phyloP scores from a whole-genome alignment of 768 basidiomycete species.

The Sarcomyxa edulis region DNA sequence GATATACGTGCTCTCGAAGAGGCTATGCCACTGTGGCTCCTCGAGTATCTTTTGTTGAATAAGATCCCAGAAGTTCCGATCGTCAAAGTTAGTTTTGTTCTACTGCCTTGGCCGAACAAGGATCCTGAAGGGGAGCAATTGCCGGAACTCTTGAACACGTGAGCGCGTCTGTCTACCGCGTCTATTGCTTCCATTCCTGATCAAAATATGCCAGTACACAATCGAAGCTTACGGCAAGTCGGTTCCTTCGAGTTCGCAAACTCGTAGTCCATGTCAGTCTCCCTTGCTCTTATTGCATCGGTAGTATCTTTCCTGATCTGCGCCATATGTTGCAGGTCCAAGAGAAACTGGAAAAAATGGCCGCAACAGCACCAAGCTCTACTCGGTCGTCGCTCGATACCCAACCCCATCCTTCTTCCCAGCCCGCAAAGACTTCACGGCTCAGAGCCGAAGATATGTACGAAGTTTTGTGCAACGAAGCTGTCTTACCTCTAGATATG shows the following conservation, averaged over 20 bases:
- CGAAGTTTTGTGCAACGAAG: constrained; percentile 86
- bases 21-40: constrained; percentile 80
- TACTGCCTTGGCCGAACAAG: constrained; percentile 69
- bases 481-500: constrained; percentile 79
- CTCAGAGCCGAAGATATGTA: constrained; percentile 61
- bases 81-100: constrained; percentile 83
- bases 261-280: constrained; percentile 70
- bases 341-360: constrained; percentile 71
- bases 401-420: constrained; percentile 17
- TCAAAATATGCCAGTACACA: constrained; percentile 32
- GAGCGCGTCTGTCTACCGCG: constrained; percentile 42
- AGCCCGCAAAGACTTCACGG: constrained; percentile 13
- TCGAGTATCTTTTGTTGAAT: constrained; percentile 79
- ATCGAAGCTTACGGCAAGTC: constrained; percentile 84
- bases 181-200: constrained; percentile 3
- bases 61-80: constrained; percentile 45
- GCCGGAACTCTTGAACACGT: constrained; percentile 86
- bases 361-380: constrained; percentile 22
- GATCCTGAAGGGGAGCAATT: constrained; percentile 55
- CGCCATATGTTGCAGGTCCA: constrained; percentile 51
- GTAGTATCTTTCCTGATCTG: background rate
- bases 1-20: constrained; percentile 56
- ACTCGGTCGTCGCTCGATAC: constrained; percentile 34
- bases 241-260: constrained; percentile 82
- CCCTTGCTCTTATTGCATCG: background rate